Evolutionary conservation across 2,329 filamentous ascomycete genomes (phyloP), one percentile per base, ranked within the genome.

Genomic region (Aspergillus japonicus): DNA sequence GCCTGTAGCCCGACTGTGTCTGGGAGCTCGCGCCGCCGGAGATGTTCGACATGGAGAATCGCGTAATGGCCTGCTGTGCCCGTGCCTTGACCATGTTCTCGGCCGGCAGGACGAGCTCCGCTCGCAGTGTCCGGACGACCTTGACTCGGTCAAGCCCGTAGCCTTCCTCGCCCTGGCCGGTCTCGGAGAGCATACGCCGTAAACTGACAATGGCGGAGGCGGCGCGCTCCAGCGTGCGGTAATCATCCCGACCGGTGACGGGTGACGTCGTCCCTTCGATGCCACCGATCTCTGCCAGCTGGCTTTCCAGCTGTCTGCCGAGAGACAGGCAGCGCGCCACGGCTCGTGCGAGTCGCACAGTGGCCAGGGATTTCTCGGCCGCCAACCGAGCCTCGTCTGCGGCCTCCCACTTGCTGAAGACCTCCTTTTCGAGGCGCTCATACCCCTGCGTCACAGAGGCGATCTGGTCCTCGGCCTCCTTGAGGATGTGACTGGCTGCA

Each of bases 261-360:
- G 61, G 47, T 3, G 63, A 58, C 2, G 70, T 61, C 66, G 66
- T 31, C 66, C 70, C 55, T 61, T 79, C 73, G 56, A 80, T 69
- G 24, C 56, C 74, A 26, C 68, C 70, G 19, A 70, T 68, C 31
- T 69, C 72, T 33, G 59, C 70, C 56, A 62, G 65, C 73, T 96
- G 90, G n/a, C 90, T 84, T 73, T 98, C 92, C 11, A 99, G 83
- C 77, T 96, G 92, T 49, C 93, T 82, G 0, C 91, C 92, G 2
- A 98, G 80, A 69, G 90, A 89, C 47, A 98, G 81, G 70, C 90
- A 93, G 54, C 94, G 83, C 48, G 86, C 87, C 12, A 96, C 90
- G 0, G 89, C 86, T 48, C 93, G 81, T 1, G 89, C 90, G 2
- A 98, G 80, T 61, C 87, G 85, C 62, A 96, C 81, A 0, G 93